Evolutionary conservation across 1,284 basidiomycete species (phyloP).

Genomic region (Heterobasidion occidentale): DNA sequence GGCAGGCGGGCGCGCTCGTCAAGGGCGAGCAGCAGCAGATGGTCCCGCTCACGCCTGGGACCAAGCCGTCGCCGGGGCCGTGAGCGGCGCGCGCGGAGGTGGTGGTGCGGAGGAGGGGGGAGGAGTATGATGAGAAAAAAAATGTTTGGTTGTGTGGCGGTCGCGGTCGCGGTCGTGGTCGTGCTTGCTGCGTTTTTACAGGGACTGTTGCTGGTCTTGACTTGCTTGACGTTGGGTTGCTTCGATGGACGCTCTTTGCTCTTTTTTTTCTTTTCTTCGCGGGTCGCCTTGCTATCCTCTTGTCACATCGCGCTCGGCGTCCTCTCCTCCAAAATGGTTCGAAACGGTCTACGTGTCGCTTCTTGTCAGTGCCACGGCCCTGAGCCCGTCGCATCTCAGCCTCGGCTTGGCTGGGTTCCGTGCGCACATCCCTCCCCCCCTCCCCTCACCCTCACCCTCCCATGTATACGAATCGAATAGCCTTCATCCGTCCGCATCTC

Average conservation of each 20-base stretch:
- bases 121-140: not conserved
- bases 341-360: not conserved
- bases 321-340: too few relatives aligned
- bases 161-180: not conserved
- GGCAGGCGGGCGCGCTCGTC: not conserved
- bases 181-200: not conserved
- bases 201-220: not conserved
- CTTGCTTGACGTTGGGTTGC: not conserved
- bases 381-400: not conserved
- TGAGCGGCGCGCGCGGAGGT: not conserved
- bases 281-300: not conserved
- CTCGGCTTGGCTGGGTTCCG: not conserved
- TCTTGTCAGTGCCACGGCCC: not conserved
- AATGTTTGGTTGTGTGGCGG: not conserved
- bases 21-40: conserved; percentile 3
- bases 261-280: not conserved
- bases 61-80: conserved; percentile 9
- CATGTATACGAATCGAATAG: not conserved
- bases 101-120: not conserved
- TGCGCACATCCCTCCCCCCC: not conserved
- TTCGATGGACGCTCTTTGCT: not conserved
- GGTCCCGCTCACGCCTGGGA: conserved; percentile 7
- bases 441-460: not conserved
- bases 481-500: not conserved
- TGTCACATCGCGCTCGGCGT: too few relatives aligned